These are phyloP conservation scores for Penicillium longicatenatum DNA, from an alignment of 495 filamentous ascomycete species.

Conservation along the genomic window DNA sequence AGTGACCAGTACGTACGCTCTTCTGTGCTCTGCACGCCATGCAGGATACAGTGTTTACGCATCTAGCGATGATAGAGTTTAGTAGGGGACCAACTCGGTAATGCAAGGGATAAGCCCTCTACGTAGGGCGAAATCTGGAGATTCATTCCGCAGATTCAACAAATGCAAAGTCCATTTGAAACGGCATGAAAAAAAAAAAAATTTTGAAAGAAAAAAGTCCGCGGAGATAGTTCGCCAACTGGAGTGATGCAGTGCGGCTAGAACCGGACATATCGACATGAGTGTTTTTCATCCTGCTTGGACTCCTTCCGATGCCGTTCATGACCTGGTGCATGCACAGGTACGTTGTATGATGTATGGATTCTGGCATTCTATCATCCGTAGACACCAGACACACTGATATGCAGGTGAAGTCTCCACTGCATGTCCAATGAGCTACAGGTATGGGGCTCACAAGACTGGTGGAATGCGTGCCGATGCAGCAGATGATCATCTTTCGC, in stretches of 20 bases:
- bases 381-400: not conserved
- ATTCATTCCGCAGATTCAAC: not conserved
- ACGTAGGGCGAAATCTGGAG: not conserved
- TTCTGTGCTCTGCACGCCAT: constrained; percentile 15
- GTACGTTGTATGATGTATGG: not conserved
- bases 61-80: constrained; percentile 16
- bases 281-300: not conserved
- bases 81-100: constrained; percentile 4
- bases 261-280: not conserved
- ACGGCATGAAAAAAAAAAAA: not conserved
- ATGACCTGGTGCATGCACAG: not conserved
- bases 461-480: constrained; percentile 8
- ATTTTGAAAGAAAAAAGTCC: too few relatives aligned
- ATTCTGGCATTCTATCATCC: not conserved
- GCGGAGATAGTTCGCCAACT: not conserved
- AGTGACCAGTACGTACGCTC: not conserved
- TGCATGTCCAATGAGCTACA: constrained; percentile 7
- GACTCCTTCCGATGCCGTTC: not conserved
- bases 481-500: constrained; percentile 6
- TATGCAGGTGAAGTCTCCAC: constrained; percentile 11
- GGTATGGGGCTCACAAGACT: constrained; percentile 17
- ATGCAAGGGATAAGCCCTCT: constrained; percentile 17
- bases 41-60: constrained; percentile 15
- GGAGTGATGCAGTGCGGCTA: not conserved
- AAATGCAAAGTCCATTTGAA: not conserved